phyloP scores from a whole-genome alignment of 2,329 filamentous ascomycete genomes.

The Diaporthe sp. region DNA sequence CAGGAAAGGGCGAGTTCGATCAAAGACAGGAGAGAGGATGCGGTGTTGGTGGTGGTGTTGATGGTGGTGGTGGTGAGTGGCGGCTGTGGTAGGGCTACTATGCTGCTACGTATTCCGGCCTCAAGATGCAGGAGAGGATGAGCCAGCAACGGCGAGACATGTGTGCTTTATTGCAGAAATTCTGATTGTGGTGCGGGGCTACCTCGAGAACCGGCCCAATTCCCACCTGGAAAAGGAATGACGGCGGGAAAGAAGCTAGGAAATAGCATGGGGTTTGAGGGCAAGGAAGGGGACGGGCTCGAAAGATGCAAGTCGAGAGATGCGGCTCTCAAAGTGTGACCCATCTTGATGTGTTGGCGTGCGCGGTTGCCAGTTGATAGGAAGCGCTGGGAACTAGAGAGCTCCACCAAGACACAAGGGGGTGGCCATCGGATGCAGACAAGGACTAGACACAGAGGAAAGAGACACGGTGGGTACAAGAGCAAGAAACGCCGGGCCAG shows the following conservation, averaged over 20 bases:
- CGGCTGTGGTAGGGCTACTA: slow-evolving; percentile 52
- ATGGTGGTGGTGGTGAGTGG: slow-evolving; percentile 46
- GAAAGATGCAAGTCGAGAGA: slow-evolving; percentile 68
- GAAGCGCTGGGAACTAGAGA: slow-evolving; percentile 69
- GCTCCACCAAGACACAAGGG: slow-evolving; percentile 69
- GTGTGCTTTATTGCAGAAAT: slow-evolving; percentile 73
- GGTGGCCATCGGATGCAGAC: slow-evolving; percentile 40
- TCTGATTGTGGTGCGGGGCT: slow-evolving; percentile 61
- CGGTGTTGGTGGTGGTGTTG: slow-evolving; percentile 45
- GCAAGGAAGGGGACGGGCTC: slow-evolving; percentile 50
- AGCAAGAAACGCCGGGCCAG: slow-evolving; percentile 15
- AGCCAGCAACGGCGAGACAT: slow-evolving; percentile 69
- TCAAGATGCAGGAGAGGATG: slow-evolving; percentile 58
- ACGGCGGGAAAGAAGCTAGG: slow-evolving; percentile 43
- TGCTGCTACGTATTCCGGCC: slow-evolving; percentile 57
- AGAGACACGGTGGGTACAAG: slow-evolving; percentile 35
- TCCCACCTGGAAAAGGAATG: slow-evolving; percentile 47
- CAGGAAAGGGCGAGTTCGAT: slow-evolving; percentile 30
- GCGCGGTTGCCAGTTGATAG: slow-evolving; percentile 83
- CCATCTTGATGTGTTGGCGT: slow-evolving; percentile 90
- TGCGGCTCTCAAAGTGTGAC: slow-evolving; percentile 78
- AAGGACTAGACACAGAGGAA: slow-evolving; percentile 33
- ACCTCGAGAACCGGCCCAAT: slow-evolving; percentile 32
- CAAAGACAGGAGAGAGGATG: slow-evolving; percentile 38
- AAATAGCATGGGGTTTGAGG: slow-evolving; percentile 45